Evolutionary conservation across 2,329 filamentous ascomycete species (phyloP).

Genomic region (Cercospora sojina): DNA sequence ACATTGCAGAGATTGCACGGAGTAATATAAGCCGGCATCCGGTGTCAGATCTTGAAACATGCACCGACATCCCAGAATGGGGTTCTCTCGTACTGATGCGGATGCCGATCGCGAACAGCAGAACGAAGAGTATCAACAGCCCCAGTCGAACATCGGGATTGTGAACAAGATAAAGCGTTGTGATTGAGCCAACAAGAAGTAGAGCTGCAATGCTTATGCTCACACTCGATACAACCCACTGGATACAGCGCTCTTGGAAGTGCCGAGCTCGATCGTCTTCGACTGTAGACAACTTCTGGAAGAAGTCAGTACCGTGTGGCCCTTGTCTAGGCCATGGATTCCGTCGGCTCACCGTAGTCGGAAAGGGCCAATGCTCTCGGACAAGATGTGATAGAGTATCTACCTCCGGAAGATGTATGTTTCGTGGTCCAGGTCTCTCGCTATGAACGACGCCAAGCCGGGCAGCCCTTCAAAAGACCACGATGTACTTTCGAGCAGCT

Average conservation of each 20-base stretch:
- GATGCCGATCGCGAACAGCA: background rate
- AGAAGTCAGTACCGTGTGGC: background rate
- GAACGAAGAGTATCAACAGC: background rate
- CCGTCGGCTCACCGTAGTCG: background rate
- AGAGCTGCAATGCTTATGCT: background rate
- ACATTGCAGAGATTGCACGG: no score
- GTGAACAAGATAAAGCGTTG: background rate
- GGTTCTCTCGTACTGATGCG: background rate
- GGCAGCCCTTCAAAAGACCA: no score
- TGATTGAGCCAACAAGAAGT: background rate
- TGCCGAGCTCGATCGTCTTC: no score
- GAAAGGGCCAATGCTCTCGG: background rate
- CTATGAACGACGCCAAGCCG: background rate
- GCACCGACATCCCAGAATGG: no score
- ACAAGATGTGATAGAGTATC: background rate
- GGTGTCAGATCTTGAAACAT: no score
- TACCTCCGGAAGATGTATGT: background rate
- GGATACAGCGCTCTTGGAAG: background rate
- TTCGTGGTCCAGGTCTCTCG: background rate
- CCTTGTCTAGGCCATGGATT: no score
- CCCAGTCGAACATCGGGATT: background rate
- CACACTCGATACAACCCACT: background rate
- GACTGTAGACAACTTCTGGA: no score
- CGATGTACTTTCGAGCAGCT: no score
- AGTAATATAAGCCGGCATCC: no score